Percentiles rank a stretch among this genome's conserved stretches.
Conservation (phyloP, 768 basidiomycete genomes). For the Arthromyces matolae region DNA sequence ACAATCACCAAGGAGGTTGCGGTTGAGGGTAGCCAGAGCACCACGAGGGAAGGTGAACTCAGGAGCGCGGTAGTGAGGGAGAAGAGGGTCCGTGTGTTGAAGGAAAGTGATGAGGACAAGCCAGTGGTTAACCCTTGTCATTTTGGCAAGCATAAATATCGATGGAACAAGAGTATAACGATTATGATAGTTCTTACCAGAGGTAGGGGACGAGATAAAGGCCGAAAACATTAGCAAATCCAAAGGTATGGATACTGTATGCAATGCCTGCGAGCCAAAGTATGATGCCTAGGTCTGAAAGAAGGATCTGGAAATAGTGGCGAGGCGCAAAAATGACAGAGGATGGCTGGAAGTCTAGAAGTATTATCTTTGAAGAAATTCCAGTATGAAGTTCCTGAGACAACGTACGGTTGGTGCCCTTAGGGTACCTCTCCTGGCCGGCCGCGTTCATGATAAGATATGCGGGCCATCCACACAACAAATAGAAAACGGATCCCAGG, state of each 20-base stretch:
- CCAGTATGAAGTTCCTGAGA: no score
- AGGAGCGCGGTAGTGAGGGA: constrained; percentile 88
- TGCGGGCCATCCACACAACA: constrained; percentile 83
- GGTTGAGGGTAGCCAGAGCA: constrained; percentile 89
- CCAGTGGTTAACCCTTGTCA: constrained; percentile 87
- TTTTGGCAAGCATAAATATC: constrained; percentile 3
- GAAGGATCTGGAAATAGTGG: constrained; percentile 70
- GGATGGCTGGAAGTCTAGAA: constrained; percentile 67
- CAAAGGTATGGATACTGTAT: constrained; percentile 54
- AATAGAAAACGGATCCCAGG: constrained; percentile 49
- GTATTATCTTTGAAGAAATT: not conserved
- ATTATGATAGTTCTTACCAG: no score
- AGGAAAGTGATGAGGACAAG: constrained; percentile 95
- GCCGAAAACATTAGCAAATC: constrained; percentile 70
- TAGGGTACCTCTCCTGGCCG: constrained; percentile 80
- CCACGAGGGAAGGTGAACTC: constrained; percentile 94
- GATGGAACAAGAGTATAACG: not conserved
- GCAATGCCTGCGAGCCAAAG: constrained; percentile 63
- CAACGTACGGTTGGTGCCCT: constrained; percentile 70
- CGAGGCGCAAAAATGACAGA: constrained; percentile 82
- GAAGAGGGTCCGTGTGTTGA: constrained; percentile 93
- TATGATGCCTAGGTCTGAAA: constrained; percentile 80
- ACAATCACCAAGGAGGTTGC: constrained; percentile 71
- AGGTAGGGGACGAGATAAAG: constrained; percentile 88
- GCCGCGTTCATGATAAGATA: constrained; percentile 83